Conservation (phyloP, 2,329 filamentous ascomycete species). For the Ceratocystis huliohia region DNA sequence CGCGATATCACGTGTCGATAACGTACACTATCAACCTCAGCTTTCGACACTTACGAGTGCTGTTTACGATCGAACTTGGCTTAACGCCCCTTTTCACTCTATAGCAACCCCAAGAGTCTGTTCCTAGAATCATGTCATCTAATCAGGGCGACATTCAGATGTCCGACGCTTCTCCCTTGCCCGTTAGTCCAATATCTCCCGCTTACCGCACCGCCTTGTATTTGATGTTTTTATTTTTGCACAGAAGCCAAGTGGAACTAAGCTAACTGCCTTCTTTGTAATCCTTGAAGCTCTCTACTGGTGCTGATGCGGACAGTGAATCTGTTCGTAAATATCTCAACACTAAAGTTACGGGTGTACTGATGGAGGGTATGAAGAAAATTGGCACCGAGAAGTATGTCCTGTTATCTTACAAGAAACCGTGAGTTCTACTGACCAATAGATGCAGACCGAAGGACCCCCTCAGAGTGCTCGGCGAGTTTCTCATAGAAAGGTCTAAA, state of each 20-base stretch:
- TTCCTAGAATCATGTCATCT: slow-evolving; percentile 6
- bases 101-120: not conserved
- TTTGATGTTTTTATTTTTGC: not conserved
- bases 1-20: slow-evolving; percentile 9
- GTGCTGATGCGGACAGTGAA: slow-evolving; percentile 41
- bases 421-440: not conserved
- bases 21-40: not conserved
- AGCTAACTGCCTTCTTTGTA: not conserved
- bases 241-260: not conserved
- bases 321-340: slow-evolving; percentile 60
- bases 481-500: slow-evolving; percentile 52
- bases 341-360: slow-evolving; percentile 51
- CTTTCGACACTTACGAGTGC: no score
- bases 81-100: not conserved
- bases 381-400: slow-evolving; percentile 59
- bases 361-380: slow-evolving; percentile 64
- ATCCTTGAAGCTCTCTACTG: slow-evolving; percentile 40
- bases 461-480: slow-evolving; percentile 56
- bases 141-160: slow-evolving; percentile 15
- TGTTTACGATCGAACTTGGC: no score
- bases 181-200: not conserved
- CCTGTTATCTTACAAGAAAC: not conserved
- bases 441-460: slow-evolving; percentile 50
- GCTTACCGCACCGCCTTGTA: not conserved
- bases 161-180: slow-evolving; percentile 16